These are phyloP conservation scores for Ophiostoma pallidulum DNA, from an alignment of 2,329 filamentous ascomycete genomes.

Conservation along the genomic window DNA sequence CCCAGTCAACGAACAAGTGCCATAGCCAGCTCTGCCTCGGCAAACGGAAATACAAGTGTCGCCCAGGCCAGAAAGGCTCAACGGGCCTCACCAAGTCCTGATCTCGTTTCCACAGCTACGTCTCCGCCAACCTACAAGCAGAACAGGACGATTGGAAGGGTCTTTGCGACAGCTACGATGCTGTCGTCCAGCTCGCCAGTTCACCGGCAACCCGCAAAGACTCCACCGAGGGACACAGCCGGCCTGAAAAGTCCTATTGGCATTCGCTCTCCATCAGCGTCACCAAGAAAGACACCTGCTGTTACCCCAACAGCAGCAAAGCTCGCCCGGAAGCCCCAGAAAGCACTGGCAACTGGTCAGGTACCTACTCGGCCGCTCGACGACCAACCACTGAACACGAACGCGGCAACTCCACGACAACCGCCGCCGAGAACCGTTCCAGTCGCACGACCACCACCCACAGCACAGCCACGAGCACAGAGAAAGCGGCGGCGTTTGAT, in stretches of 20 bases:
- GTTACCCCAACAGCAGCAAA: neutral
- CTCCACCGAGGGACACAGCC: slow-evolving; percentile 5
- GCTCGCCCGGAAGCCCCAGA: neutral
- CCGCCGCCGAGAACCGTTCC: neutral
- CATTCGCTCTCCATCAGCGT: slow-evolving; percentile 1
- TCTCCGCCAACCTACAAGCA: slow-evolving; percentile 5
- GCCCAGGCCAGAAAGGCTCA: neutral
- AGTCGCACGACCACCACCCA: neutral
- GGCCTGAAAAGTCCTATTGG: neutral
- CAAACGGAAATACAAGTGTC: neutral
- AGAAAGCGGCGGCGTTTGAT: slow-evolving; percentile 28
- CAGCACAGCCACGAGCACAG: slow-evolving; percentile 1
- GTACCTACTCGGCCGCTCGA: slow-evolving; percentile 9
- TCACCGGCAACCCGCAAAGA: slow-evolving; percentile 6
- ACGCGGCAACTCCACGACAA: neutral
- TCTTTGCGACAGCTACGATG: neutral
- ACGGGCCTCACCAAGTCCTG: slow-evolving; percentile 1
- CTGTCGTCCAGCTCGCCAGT: neutral
- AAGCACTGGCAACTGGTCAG: neutral
- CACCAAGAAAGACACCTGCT: slow-evolving; percentile 6
- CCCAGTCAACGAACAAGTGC: neutral
- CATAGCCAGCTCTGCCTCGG: neutral
- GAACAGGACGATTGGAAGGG: neutral
- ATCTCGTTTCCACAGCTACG: neutral
- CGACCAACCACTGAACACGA: neutral